Conservation (phyloP, 1,284 basidiomycete genomes). For the Ustilago bromivora region DNA sequence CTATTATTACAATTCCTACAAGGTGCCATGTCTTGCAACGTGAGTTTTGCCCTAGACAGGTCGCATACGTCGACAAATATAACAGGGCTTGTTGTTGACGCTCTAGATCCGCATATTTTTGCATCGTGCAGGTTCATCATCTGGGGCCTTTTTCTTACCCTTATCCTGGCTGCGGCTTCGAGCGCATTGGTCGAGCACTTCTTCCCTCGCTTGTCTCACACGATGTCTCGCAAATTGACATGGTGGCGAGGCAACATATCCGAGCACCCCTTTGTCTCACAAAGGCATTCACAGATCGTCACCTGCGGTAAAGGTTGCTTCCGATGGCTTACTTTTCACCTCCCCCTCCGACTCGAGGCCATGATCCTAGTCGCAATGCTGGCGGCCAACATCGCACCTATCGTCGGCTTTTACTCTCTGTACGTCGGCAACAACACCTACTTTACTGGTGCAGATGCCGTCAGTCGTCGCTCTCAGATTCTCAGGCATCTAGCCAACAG, state of each 20-base stretch:
- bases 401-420: conserved; percentile 32
- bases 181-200: conserved; percentile 12
- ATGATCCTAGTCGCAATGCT: conserved; percentile 33
- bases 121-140: conserved; percentile 18
- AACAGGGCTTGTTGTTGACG: not conserved
- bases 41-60: conserved; percentile 1
- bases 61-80: not conserved
- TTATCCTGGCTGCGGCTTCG: conserved; percentile 8
- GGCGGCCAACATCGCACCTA: conserved; percentile 32
- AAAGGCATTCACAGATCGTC: conserved; percentile 20
- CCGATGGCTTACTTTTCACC: conserved; percentile 33
- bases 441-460: conserved; percentile 25
- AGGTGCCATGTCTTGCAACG: conserved; percentile 31
- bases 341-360: conserved; percentile 48
- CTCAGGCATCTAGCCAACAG: conserved; percentile 56
- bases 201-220: conserved; percentile 9
- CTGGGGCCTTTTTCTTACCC: conserved; percentile 17
- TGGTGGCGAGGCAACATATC: conserved; percentile 30
- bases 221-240: not conserved
- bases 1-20: conserved; percentile 36
- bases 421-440: conserved; percentile 33
- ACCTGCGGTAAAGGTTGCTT: conserved; percentile 14
- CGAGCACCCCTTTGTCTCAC: conserved; percentile 22
- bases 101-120: not conserved
- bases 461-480: conserved; percentile 24